These are phyloP conservation scores for Pelargonium fulgidum DNA, from an alignment of 441 rosid genomes.

Conservation along the genomic window DNA sequence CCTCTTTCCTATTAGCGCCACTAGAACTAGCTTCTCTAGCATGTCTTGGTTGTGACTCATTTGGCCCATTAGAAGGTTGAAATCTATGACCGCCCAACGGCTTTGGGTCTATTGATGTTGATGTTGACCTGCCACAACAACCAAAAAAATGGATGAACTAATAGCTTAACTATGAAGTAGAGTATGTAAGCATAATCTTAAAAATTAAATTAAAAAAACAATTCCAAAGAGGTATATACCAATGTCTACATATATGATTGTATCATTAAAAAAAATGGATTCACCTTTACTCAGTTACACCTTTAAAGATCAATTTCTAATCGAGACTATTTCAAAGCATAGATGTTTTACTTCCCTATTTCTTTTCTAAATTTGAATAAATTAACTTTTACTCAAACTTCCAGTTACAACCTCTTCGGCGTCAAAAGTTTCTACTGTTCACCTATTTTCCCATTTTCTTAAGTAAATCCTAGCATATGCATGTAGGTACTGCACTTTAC, in stretches of 20 bases:
- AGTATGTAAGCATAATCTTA: background rate
- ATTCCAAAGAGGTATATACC: background rate
- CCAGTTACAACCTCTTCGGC: no score
- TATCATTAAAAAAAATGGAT: background rate
- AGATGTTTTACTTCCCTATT: background rate
- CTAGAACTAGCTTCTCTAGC: slow-evolving; percentile 29
- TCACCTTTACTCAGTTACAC: background rate
- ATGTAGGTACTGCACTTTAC: no score
- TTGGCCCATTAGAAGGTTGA: slow-evolving; percentile 34
- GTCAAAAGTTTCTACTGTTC: background rate
- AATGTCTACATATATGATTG: background rate
- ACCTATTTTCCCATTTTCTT: background rate
- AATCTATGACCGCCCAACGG: slow-evolving; percentile 32
- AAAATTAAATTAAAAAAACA: slow-evolving; percentile 11
- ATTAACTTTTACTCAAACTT: background rate
- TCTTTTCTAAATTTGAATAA: background rate
- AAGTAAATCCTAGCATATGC: no score
- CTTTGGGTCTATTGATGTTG: slow-evolving; percentile 33
- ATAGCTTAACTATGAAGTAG: slow-evolving; percentile 3
- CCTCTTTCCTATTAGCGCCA: slow-evolving; percentile 34
- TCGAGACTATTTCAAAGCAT: background rate
- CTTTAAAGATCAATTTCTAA: background rate
- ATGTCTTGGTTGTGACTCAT: slow-evolving; percentile 34
- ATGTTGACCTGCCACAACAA: slow-evolving; percentile 35
- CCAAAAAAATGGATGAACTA: slow-evolving; percentile 9